Base-by-base conservation (phyloP, 192 early-diverging fungal species). In the Glomus cerebriforme region DNA sequence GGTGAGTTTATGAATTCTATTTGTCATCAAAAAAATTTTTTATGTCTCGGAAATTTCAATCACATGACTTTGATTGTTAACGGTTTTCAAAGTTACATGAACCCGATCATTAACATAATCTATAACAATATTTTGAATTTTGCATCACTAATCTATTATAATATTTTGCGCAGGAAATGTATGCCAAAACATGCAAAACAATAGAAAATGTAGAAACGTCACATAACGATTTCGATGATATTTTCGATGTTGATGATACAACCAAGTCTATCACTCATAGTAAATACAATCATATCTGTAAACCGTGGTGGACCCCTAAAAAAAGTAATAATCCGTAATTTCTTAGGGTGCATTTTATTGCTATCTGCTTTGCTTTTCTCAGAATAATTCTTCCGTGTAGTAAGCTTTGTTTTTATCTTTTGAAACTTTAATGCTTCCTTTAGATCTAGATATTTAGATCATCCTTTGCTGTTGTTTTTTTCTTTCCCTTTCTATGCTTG, bases 121-220 rank as follows among this genome's bases (percentile, higher is more conserved):
- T 45, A 8, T 45, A 45, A 45, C 9, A 45, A 45, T 12, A 62
- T 77, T 12, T 77, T 29, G 13, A 77, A 77, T 15, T 77, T 45
- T 45, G 9, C 9, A 1, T 32, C 31, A 32, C 27, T 15, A 65
- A 65, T 65, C 31, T 65, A 65, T 63, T 78, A 29, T 79, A 58
- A 79, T 32, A 59, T 67, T 0, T 77, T 79, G 69, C n/a, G 34
- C 39, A 79, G 77, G 64, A 79, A 60, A 79, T 58, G 39, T 79
- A 69, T 59, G 29, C 6, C 0, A 34, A 45, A 78, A 79, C 54
- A 79, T 63, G 59, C 45, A n/a, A 79, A 22, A 59, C 35, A 2
- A 59, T 72, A 59, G 67, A 68, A 67, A 79, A 71, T 79, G 27
- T 58, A 79, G 29, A 58, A 71, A 64, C 24, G 17, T n/a, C 27